Percentiles rank a stretch among this genome's conserved stretches.
Evolutionary conservation across 805 yeast genomes (phyloP).

Genomic region (Saturnispora kantuleensis): DNA sequence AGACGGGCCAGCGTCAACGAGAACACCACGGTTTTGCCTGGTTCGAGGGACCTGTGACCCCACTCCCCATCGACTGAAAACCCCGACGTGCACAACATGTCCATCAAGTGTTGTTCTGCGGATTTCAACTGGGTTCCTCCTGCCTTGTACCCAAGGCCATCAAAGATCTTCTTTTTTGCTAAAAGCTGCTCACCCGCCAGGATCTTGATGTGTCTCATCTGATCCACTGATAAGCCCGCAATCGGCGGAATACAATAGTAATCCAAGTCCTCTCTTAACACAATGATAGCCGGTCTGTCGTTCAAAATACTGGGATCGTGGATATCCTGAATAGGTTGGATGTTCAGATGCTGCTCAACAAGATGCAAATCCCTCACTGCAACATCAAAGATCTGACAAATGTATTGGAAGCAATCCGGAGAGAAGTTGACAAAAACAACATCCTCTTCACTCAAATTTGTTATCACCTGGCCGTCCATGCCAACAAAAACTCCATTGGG

Average conservation of each 20-base stretch:
- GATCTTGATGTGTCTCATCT: constrained; percentile 59
- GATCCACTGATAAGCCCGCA: constrained; percentile 42
- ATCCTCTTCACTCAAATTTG: constrained; percentile 71
- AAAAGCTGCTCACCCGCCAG: constrained; percentile 63
- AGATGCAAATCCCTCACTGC: constrained; percentile 54
- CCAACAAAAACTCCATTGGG: constrained; percentile 88
- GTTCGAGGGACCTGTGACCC: constrained; percentile 88
- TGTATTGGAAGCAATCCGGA: constrained; percentile 78
- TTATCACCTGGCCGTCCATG: constrained; percentile 63
- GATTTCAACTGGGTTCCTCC: constrained; percentile 52
- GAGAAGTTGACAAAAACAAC: constrained; percentile 77
- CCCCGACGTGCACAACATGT: constrained; percentile 90
- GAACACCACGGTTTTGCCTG: constrained; percentile 76
- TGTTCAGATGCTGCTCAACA: constrained; percentile 25
- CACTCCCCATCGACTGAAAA: constrained; percentile 56
- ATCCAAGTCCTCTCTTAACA: constrained; percentile 87
- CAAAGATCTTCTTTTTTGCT: constrained; percentile 52
- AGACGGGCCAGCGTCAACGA: constrained; percentile 68
- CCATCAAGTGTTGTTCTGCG: constrained; percentile 90
- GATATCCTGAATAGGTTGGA: constrained; percentile 22
- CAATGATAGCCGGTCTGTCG: constrained; percentile 83
- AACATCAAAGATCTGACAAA: constrained; percentile 56
- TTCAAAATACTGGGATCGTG: constrained; percentile 55
- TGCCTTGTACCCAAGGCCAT: constrained; percentile 61
- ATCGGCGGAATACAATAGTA: constrained; percentile 81